Conservation (phyloP, 2,329 filamentous ascomycete species). For the Aspergillus sergii region DNA sequence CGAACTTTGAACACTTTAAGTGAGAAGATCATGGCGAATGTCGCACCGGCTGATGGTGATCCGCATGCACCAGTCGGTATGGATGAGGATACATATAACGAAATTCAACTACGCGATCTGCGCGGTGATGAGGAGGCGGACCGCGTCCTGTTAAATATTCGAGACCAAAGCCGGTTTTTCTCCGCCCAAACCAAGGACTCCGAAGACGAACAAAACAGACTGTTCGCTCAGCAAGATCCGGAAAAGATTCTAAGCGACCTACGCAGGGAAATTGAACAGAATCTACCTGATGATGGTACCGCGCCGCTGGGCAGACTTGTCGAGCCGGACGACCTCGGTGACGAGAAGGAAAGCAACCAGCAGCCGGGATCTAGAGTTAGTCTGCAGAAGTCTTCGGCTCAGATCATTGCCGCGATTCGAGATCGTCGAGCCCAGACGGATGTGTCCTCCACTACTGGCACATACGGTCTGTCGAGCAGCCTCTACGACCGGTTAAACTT, state of each 20-base stretch:
- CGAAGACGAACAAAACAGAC: slow-evolving; percentile 50
- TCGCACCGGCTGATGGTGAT: slow-evolving; percentile 75
- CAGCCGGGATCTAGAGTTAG: slow-evolving; percentile 72
- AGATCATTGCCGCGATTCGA: slow-evolving; percentile 62
- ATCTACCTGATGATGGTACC: slow-evolving; percentile 57
- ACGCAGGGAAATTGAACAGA: slow-evolving; percentile 59
- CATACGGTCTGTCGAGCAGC: slow-evolving; percentile 50
- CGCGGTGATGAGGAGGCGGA: slow-evolving; percentile 72
- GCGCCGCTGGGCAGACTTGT: slow-evolving; percentile 67
- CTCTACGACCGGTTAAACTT: slow-evolving; percentile 66
- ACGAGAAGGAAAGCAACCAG: slow-evolving; percentile 53
- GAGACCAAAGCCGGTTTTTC: slow-evolving; percentile 84
- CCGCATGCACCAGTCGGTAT: slow-evolving; percentile 66
- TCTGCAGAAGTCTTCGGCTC: slow-evolving; percentile 56
- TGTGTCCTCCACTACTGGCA: slow-evolving; percentile 39
- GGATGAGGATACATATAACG: slow-evolving; percentile 72
- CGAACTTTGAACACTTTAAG: slow-evolving; percentile 86
- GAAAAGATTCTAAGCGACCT: slow-evolving; percentile 67
- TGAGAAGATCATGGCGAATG: slow-evolving; percentile 89
- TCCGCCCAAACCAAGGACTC: slow-evolving; percentile 56
- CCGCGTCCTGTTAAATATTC: slow-evolving; percentile 81
- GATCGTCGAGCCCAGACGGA: slow-evolving; percentile 56
- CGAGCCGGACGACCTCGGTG: slow-evolving; percentile 58
- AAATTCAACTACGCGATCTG: slow-evolving; percentile 79
- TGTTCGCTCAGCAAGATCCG: slow-evolving; percentile 72